These are phyloP conservation scores for Silene uniflora DNA, from an alignment of 148 eudicot genomes.

Conservation along the genomic window DNA sequence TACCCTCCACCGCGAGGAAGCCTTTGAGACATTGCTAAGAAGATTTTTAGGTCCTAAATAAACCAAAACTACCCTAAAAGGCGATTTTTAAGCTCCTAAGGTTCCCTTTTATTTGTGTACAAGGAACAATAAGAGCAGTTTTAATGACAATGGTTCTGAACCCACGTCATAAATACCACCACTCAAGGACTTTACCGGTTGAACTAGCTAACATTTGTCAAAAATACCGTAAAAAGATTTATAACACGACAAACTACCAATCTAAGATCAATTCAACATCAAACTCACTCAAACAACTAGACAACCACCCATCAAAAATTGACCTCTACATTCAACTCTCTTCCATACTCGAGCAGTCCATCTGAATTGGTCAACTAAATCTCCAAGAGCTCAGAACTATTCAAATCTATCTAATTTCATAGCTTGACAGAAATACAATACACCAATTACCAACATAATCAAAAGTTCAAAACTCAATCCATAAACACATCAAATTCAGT, in stretches of 20 bases:
- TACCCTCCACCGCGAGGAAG: too few species aligned
- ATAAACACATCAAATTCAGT: neutral
- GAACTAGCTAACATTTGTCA: too few species aligned
- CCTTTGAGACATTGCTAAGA: too few species aligned
- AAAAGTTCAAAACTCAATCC: neutral
- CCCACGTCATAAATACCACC: neutral
- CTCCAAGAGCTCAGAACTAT: neutral
- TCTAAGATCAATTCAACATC: neutral
- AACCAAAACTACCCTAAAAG: too few species aligned
- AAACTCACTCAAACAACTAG: conserved; percentile 5
- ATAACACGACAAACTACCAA: neutral
- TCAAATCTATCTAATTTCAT: too few species aligned
- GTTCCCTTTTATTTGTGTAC: too few species aligned
- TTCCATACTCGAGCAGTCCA: neutral
- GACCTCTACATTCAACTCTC: conserved; percentile 6
- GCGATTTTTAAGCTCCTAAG: neutral
- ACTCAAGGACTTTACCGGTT: too few species aligned
- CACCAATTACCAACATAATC: neutral
- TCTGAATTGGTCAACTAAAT: neutral
- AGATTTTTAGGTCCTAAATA: too few species aligned
- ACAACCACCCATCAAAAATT: conserved; percentile 3
- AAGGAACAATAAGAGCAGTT: neutral
- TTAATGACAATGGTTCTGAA: neutral
- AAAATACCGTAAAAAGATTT: too few species aligned
- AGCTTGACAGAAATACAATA: too few species aligned